Evolutionary conservation across 805 yeast species (phyloP).

Genomic region (Schwanniomyces occidentalis): DNA sequence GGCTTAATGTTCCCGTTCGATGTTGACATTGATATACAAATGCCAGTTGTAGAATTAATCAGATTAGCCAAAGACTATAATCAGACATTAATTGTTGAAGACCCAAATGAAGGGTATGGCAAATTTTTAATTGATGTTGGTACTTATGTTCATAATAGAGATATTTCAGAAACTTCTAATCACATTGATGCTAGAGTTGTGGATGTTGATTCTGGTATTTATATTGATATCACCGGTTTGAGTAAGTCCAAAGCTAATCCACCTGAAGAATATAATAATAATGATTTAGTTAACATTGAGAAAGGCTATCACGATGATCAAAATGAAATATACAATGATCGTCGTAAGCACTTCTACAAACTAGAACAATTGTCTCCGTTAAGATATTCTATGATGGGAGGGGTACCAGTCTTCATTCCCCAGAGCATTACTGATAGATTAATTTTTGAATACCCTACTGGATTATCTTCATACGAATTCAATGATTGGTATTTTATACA

Average conservation of each 20-base stretch:
- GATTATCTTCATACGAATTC: slow-evolving; percentile 15
- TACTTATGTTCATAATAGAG: slow-evolving; percentile 28
- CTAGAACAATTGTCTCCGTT: slow-evolving; percentile 53
- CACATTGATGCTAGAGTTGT: slow-evolving; percentile 51
- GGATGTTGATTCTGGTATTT: slow-evolving; percentile 58
- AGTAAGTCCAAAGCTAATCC: slow-evolving; percentile 18
- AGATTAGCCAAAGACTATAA: slow-evolving; percentile 22
- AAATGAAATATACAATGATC: slow-evolving; percentile 41
- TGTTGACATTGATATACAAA: slow-evolving; percentile 28
- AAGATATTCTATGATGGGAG: slow-evolving; percentile 51
- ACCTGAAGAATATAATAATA: slow-evolving; percentile 14
- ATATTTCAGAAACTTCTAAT: slow-evolving; percentile 19
- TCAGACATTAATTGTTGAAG: slow-evolving; percentile 33
- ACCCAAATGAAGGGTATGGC: slow-evolving; percentile 26
- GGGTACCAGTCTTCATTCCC: slow-evolving; percentile 32
- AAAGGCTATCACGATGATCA: slow-evolving; percentile 19
- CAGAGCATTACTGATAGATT: slow-evolving; percentile 15
- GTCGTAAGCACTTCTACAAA: slow-evolving; percentile 57
- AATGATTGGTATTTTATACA: slow-evolving; percentile 19
- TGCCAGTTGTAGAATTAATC: slow-evolving; percentile 23
- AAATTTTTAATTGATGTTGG: slow-evolving; percentile 29
- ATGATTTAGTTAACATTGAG: slow-evolving; percentile 8
- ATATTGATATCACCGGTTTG: slow-evolving; percentile 56
- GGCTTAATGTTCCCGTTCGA: slow-evolving; percentile 31
- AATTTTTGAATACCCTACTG: slow-evolving; percentile 18